phyloP scores from a whole-genome alignment of 805 yeast species.

The Kodamaea kaohsiungensis region DNA sequence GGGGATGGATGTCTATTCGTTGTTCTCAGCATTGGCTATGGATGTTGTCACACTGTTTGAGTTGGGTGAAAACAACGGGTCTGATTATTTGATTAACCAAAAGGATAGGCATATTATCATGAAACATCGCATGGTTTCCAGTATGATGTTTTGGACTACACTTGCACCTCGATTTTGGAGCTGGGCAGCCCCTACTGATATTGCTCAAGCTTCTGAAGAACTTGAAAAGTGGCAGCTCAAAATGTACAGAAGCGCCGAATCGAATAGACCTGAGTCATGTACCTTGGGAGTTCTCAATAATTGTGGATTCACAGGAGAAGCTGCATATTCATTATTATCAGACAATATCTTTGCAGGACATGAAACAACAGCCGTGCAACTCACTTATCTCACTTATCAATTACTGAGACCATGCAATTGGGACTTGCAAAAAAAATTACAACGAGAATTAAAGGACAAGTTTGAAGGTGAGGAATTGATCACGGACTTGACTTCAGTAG shows the following conservation, averaged over 20 bases:
- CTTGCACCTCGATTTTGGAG: conserved; percentile 55
- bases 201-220: conserved; percentile 36
- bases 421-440: conserved; percentile 48
- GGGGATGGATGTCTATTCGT: conserved; percentile 53
- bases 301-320: conserved; percentile 30
- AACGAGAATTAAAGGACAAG: conserved; percentile 43
- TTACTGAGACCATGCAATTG: conserved; percentile 51
- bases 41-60: conserved; percentile 65
- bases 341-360: conserved; percentile 80
- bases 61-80: conserved; percentile 51
- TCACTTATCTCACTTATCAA: conserved; percentile 60
- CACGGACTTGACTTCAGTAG: conserved; percentile 44
- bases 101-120: conserved; percentile 40
- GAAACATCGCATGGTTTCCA: conserved; percentile 49
- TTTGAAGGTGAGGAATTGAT: conserved; percentile 19
- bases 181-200: conserved; percentile 44
- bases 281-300: conserved; percentile 37
- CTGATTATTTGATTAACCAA: conserved; percentile 44
- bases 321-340: conserved; percentile 42
- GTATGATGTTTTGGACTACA: conserved; percentile 69
- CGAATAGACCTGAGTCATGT: conserved; percentile 22
- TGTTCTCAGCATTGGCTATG: conserved; percentile 74
- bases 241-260: conserved; percentile 36
- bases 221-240: conserved; percentile 50
- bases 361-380: conserved; percentile 66